Conservation (phyloP, 1,139 yeast genomes). For the Taiozyma sp. region DNA sequence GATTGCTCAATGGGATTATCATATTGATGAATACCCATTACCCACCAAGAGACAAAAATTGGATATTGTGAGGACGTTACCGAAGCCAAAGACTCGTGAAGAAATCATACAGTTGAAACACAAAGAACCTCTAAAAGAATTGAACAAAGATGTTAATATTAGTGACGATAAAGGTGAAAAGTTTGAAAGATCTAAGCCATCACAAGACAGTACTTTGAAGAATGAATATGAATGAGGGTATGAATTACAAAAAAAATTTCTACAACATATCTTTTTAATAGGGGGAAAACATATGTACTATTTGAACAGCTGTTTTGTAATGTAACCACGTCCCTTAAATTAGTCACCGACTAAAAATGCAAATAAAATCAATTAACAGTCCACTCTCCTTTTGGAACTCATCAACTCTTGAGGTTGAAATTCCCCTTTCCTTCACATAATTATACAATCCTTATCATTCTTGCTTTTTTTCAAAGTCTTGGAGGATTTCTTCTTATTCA, state of each 20-base stretch:
- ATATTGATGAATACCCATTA: conserved; percentile 9
- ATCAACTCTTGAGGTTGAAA: not conserved
- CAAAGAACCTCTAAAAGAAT: conserved; percentile 3
- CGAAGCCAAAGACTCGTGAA: conserved; percentile 13
- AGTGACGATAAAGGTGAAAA: not conserved
- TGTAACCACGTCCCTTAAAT: too few species aligned
- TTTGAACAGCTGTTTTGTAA: too few species aligned
- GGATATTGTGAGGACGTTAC: conserved; percentile 5
- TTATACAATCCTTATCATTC: conserved; percentile 28
- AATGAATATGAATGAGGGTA: not conserved
- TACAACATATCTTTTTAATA: too few species aligned
- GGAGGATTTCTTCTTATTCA: conserved; percentile 2
- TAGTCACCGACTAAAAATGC: not conserved
- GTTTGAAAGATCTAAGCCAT: not conserved
- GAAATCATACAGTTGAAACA: conserved; percentile 10
- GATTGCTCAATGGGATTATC: conserved; percentile 7
- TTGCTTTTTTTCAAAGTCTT: conserved; percentile 1
- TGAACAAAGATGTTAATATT: not conserved
- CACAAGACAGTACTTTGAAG: not conserved
- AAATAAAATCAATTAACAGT: not conserved
- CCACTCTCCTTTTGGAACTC: not conserved
- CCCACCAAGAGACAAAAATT: conserved; percentile 18
- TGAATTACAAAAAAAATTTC: not conserved
- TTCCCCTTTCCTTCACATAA: conserved; percentile 28
- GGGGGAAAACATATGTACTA: too few species aligned